phyloP scores from a whole-genome alignment of 2,329 filamentous ascomycete species.

The Tetracladium maxilliforme region DNA sequence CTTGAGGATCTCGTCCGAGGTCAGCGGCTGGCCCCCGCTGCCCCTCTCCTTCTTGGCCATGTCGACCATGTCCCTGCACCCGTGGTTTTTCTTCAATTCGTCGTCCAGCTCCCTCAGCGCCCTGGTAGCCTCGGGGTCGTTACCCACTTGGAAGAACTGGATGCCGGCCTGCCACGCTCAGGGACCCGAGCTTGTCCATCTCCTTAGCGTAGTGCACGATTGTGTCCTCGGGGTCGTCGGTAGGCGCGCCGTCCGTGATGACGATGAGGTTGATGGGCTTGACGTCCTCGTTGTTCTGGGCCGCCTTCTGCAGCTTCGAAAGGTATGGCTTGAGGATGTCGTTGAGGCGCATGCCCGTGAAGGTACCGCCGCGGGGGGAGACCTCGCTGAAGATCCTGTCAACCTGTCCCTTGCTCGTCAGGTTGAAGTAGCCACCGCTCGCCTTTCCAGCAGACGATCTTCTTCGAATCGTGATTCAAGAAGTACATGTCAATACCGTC shows the following conservation, averaged over 20 bases:
- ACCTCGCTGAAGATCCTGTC: slow-evolving; percentile 56
- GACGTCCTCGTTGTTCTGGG: slow-evolving; percentile 22
- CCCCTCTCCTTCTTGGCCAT: slow-evolving; percentile 44
- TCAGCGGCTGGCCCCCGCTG: slow-evolving; percentile 29
- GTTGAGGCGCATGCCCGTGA: slow-evolving; percentile 58
- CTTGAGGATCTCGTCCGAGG: slow-evolving; percentile 63
- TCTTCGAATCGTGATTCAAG: slow-evolving; percentile 51
- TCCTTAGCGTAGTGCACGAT: slow-evolving; percentile 54
- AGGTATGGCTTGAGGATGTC: slow-evolving; percentile 65
- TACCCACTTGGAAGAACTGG: slow-evolving; percentile 91
- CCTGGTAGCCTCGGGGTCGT: slow-evolving; percentile 46
- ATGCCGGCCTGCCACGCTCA: slow-evolving; percentile 75
- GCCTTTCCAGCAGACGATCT: slow-evolving; percentile 17
- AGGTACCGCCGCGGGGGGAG: slow-evolving; percentile 50
- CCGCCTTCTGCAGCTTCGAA: slow-evolving; percentile 29
- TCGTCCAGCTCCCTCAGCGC: slow-evolving; percentile 67
- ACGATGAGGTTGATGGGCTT: slow-evolving; percentile 86
- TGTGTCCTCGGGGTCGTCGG: slow-evolving; percentile 61
- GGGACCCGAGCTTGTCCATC: slow-evolving; percentile 55
- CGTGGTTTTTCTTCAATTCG: slow-evolving; percentile 14
- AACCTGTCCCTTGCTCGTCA: slow-evolving; percentile 43
- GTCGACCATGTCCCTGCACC: slow-evolving; percentile 40
- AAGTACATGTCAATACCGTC: slow-evolving; percentile 91
- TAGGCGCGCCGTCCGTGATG: slow-evolving; percentile 76
- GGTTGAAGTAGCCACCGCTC: slow-evolving; percentile 44